A percentile compares a stretch with the other conserved stretches of the same genome.
These are phyloP conservation scores for Aspergillus bertholletiae DNA, from an alignment of 495 filamentous ascomycete genomes.

Conservation along the genomic window DNA sequence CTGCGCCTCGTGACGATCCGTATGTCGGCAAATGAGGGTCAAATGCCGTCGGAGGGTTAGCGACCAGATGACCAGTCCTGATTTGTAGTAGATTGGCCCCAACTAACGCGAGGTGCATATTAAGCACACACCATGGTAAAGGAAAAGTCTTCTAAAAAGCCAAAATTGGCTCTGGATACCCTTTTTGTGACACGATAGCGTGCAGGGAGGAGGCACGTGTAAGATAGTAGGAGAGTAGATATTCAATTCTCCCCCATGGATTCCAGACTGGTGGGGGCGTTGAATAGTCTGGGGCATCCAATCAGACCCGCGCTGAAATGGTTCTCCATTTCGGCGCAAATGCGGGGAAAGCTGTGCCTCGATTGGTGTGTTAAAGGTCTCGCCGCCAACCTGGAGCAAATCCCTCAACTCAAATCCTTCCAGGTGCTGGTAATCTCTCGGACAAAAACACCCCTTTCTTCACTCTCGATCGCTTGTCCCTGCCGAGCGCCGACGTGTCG, in stretches of 20 bases:
- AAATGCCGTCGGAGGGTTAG: neutral
- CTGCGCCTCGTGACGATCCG: neutral
- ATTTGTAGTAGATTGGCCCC: too few relatives aligned
- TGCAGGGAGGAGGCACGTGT: neutral
- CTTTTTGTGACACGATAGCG: neutral
- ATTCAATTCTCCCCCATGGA: neutral
- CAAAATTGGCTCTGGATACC: too few relatives aligned
- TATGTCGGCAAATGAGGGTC: constrained; percentile 1
- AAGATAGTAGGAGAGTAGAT: neutral
- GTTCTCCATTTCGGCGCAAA: neutral
- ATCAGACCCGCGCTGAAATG: neutral
- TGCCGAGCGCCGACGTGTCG: neutral
- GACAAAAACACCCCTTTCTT: neutral
- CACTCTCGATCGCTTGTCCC: neutral
- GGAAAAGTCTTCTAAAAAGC: too few relatives aligned
- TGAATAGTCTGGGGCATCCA: neutral
- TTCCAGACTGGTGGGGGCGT: neutral
- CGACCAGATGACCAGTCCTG: neutral
- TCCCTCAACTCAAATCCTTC: neutral
- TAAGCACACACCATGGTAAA: too few relatives aligned
- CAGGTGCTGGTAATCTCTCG: neutral
- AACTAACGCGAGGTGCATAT: too few relatives aligned
- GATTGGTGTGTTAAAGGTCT: neutral
- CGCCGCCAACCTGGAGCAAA: neutral
- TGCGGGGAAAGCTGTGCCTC: neutral